Base-by-base conservation (phyloP, 2,329 filamentous ascomycete genomes). In the Chaetoscypha palmicola region DNA sequence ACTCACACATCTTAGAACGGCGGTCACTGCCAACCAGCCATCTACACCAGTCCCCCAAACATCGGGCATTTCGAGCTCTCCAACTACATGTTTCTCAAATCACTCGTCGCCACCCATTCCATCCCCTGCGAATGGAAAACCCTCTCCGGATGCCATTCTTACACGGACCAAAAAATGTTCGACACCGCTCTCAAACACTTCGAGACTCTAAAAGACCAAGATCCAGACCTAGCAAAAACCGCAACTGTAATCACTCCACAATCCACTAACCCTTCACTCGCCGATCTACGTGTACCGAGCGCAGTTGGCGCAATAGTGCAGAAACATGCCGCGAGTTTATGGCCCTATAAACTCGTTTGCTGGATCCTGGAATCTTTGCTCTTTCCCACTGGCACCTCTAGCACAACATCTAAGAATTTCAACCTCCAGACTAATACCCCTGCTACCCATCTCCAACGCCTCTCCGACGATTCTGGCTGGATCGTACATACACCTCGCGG, bases 271-370 rank as follows among this genome's bases (percentile, higher is more conserved):
- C 58, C 60, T 2, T 58, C 60, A 2, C 65, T 86, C 3, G 66
- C 64, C 21, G 64, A 65, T 24, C 69, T 85, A 19, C 68, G 79
- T 3, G 64, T 83, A 1, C 71, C 74, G 0, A 62, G 62, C 5
- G 81, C 79, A 5, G 59, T 72, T 5, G 86, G 81, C 2, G 83
- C 79, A 4, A 71, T 88, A 3, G 66, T 82, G 12, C 82, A 82
- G 49, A 67, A 68, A 31, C 67, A 76, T 32, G 85, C 86, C 0
- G 84, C 80, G 0, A 79, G 78, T 53, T 61, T 87, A 35, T 90
- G 84, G 84, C 88, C 88, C 0, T 94, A 94, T 64, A 94, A 92
- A 65, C 74, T 94, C 14, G 80, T 94, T 2, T 69, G 79, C 1
- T 83, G 79, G 64, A 71, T 90, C 0, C 66, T 94, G 1, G 77